Evolutionary conservation across 805 yeast species (phyloP).

Genomic region (Candida insectorum): DNA sequence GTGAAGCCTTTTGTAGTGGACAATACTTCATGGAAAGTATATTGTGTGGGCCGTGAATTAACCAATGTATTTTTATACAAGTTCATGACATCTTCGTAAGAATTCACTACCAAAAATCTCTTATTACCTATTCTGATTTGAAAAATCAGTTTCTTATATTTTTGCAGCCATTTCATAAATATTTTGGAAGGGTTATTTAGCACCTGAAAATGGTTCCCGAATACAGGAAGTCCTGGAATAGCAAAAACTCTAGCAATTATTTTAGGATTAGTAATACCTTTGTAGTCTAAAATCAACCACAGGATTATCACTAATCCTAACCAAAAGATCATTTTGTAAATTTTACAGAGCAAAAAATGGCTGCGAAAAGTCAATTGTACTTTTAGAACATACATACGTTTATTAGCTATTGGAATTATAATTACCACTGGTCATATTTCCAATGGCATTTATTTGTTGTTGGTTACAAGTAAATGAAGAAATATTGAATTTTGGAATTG

Average conservation of each 20-base stretch:
- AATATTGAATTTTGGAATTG: constrained; percentile 6
- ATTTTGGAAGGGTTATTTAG: constrained; percentile 47
- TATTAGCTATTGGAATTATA: constrained; percentile 9
- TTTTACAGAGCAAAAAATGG: neutral
- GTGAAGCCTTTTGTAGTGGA: constrained; percentile 56
- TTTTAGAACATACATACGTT: too few relatives aligned
- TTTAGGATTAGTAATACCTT: constrained; percentile 1
- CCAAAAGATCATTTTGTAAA: neutral
- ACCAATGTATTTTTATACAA: constrained; percentile 49
- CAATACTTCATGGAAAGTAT: constrained; percentile 65
- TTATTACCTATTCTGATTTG: constrained; percentile 61
- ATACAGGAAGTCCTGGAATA: constrained; percentile 47
- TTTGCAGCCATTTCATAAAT: constrained; percentile 44
- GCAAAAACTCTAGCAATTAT: constrained; percentile 21
- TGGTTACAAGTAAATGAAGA: constrained; percentile 7
- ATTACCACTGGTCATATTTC: constrained; percentile 13
- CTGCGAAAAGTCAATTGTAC: constrained; percentile 4
- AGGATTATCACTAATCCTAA: neutral
- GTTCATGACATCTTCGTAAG: constrained; percentile 49
- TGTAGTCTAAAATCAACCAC: constrained; percentile 1
- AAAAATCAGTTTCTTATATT: constrained; percentile 44
- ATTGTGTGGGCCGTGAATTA: constrained; percentile 63
- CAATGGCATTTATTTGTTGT: constrained; percentile 9
- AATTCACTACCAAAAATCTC: constrained; percentile 63
- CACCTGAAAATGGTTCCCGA: constrained; percentile 49